Percentiles rank a stretch among this genome's conserved stretches.
Conservation (phyloP, 1,284 basidiomycete genomes). For the Moniliophthora roreri region DNA sequence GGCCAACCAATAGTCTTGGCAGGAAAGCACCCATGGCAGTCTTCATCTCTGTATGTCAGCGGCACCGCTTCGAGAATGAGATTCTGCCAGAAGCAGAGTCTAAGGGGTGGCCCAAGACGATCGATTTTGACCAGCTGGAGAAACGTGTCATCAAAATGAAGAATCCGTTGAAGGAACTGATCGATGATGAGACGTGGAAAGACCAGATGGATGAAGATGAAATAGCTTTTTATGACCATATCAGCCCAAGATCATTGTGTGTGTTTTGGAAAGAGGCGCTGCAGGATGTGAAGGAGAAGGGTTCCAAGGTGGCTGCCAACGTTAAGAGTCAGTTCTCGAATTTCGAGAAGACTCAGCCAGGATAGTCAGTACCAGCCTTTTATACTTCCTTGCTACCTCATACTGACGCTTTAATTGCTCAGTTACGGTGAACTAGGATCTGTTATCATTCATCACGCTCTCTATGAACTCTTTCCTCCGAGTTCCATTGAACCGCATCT, state of each 20-base stretch:
- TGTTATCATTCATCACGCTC: slow-evolving; percentile 72
- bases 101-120: slow-evolving; percentile 72
- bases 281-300: slow-evolving; percentile 59
- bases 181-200: slow-evolving; percentile 36
- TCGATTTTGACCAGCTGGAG: slow-evolving; percentile 60
- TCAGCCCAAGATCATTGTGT: slow-evolving; percentile 47
- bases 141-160: slow-evolving; percentile 51
- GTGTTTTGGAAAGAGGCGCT: slow-evolving; percentile 69
- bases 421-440: slow-evolving; percentile 83
- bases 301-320: slow-evolving; percentile 61
- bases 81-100: slow-evolving; percentile 66
- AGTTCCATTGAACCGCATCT: slow-evolving; percentile 47
- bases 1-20: slow-evolving; percentile 68
- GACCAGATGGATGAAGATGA: slow-evolving; percentile 32
- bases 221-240: slow-evolving; percentile 17
- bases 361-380: slow-evolving; percentile 66
- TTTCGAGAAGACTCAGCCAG: slow-evolving; percentile 77
- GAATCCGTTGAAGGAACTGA: slow-evolving; percentile 44
- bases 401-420: too few relatives aligned
- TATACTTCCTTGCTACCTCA: slow-evolving; percentile 2
- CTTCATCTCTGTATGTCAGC: slow-evolving; percentile 69
- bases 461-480: slow-evolving; percentile 73
- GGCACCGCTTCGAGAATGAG: slow-evolving; percentile 72
- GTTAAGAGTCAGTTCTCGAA: slow-evolving; percentile 70
- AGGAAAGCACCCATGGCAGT: slow-evolving; percentile 60